Base-by-base conservation (phyloP, 192 early-diverging fungal species). In the Chytriomyces hyalinus region DNA sequence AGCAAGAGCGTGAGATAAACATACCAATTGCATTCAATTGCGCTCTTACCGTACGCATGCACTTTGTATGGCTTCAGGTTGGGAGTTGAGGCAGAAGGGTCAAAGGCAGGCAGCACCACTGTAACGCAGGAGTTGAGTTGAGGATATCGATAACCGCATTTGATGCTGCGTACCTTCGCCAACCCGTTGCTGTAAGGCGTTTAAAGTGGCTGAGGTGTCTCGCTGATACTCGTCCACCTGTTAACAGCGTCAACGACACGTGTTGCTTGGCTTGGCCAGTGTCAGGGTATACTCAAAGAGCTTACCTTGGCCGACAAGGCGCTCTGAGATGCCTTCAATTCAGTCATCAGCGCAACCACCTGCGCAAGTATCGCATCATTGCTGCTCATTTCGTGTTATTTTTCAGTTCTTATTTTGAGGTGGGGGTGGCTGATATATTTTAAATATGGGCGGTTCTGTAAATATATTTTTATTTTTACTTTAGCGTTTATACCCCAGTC, bases 221-320 rank as follows among this genome's bases (percentile, higher is more conserved):
- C 24, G 10, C 68, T 78, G 77, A 48, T 72, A 64, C 24, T 24
- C 17, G 26, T 78, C 77, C 59, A 78, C 77, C 77, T 78, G 20
- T 65, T 22, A 6, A 65, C 63, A 15, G 63, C 57, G 20, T 22
- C 36, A 43, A 13, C 20, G 2, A 65, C 63, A 13, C 24, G 20
- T 60, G 17, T 5, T 60, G 57, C 57, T 17, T n/a, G 57, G 22
- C 57, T 17, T 22, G 17, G 57, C 22, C 17, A 5, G 57, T 65
- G 63, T 15, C 63, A 43, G 20, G 1, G 17, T 46, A 48, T 17
- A 3, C 15, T 3, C 69, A 70, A 17, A 44, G 6, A 20, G 43
- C 49, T 8, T 57, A 70, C 69, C 69, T 70, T 20, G 22, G 49
- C 57, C 7, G 49, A 15, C 22, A 73, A 26, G 6, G 13, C 71